Conservation (phyloP, 2,329 filamentous ascomycete species). For the Alternaria tenuissima region DNA sequence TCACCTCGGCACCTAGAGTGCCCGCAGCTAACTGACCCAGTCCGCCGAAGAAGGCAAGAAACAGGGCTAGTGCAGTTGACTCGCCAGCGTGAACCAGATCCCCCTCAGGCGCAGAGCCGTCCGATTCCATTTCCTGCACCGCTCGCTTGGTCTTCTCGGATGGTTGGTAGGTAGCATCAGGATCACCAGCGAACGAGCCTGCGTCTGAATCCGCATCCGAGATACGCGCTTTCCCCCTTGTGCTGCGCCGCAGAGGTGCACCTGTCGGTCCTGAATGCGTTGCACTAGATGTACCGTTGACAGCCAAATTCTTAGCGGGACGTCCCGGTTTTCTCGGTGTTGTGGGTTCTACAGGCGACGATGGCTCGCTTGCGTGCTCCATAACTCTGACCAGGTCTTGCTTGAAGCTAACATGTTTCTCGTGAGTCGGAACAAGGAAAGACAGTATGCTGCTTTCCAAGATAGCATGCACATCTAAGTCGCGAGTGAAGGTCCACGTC, state of each 20-base stretch:
- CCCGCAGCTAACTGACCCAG: conserved; percentile 45
- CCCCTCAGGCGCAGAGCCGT: conserved; percentile 35
- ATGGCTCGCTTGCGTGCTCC: conserved; percentile 15
- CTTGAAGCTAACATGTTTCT: conserved; percentile 40
- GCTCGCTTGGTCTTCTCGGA: conserved; percentile 28
- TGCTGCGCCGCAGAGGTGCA: conserved; percentile 31
- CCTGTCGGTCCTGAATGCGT: conserved; percentile 13
- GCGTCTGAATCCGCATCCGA: conserved; percentile 32
- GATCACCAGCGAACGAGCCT: conserved; percentile 27
- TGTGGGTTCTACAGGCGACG: conserved; percentile 13
- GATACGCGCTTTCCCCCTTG: conserved; percentile 22
- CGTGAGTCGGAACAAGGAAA: conserved; percentile 34
- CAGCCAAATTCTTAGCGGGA: conserved; percentile 33
- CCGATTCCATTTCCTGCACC: conserved; percentile 39
- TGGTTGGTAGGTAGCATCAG: conserved; percentile 41
- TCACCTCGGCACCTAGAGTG: conserved; percentile 49
- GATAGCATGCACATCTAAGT: conserved; percentile 61
- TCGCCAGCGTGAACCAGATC: conserved; percentile 46
- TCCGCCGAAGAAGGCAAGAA: conserved; percentile 45
- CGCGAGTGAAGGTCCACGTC: conserved; percentile 65
- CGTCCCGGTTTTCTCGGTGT: conserved; percentile 42
- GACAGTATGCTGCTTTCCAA: conserved; percentile 49
- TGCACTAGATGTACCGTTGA: conserved; percentile 22
- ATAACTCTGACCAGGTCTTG: conserved; percentile 19
- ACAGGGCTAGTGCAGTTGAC: conserved; percentile 46